These are phyloP conservation scores for Hypoxylon sp. DNA, from an alignment of 2,329 filamentous ascomycete genomes.

Conservation along the genomic window DNA sequence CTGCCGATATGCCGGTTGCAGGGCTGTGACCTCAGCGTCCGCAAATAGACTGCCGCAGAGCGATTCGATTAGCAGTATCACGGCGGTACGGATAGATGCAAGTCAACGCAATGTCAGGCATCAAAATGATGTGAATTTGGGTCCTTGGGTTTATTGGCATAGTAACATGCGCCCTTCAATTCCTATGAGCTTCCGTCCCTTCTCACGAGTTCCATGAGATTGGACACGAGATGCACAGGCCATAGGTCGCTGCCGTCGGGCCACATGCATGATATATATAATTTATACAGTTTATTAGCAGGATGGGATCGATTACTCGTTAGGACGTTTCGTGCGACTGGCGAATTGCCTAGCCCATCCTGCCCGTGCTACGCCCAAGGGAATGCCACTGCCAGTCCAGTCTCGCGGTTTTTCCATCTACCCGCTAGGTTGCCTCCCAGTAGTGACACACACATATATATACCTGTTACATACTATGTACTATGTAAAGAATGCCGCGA, in stretches of 20 bases:
- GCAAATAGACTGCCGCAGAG: background rate
- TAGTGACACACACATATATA: background rate
- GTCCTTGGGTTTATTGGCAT: background rate
- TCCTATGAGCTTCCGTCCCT: background rate
- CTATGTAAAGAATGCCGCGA: background rate
- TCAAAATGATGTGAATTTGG: background rate
- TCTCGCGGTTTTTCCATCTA: too few relatives aligned
- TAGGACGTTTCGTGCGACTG: conserved; percentile 5
- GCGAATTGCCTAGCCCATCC: conserved; percentile 1
- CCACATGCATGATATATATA: conserved; percentile 8
- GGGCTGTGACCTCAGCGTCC: conserved; percentile 6
- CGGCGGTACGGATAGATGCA: conserved; percentile 24
- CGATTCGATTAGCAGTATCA: conserved; percentile 16
- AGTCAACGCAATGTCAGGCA: conserved; percentile 15
- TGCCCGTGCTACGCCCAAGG: conserved; percentile 4
- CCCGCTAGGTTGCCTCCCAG: conserved; percentile 7
- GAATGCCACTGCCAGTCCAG: too few relatives aligned
- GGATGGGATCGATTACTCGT: background rate
- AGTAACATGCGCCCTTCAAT: background rate
- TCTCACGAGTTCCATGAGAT: background rate
- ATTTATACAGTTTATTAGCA: conserved; percentile 12
- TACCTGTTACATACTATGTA: background rate
- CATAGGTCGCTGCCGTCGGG: background rate
- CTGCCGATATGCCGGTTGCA: conserved; percentile 18
- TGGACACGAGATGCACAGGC: conserved; percentile 6